These are phyloP conservation scores for Aciculosporium take DNA, from an alignment of 2,329 filamentous ascomycete species.

Conservation along the genomic window DNA sequence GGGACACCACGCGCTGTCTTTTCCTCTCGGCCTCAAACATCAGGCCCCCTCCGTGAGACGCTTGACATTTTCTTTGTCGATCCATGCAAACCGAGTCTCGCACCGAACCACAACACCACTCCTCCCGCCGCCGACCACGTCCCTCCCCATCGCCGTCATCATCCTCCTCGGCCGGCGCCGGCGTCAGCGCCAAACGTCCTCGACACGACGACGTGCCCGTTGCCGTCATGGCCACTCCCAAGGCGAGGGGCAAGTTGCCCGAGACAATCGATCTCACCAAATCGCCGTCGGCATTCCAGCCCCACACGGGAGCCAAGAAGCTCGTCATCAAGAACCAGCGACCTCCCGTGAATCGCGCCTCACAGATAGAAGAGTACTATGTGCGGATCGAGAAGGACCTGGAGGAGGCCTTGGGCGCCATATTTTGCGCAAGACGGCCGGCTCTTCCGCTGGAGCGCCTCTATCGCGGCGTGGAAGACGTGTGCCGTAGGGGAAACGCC, in stretches of 20 bases:
- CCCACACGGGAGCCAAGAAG: conserved; percentile 65
- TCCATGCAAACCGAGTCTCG: conserved; percentile 21
- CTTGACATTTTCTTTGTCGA: not conserved
- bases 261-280: conserved; percentile 22
- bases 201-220: conserved; percentile 14
- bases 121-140: conserved; percentile 26
- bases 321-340: conserved; percentile 90
- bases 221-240: conserved; percentile 19
- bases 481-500: conserved; percentile 67
- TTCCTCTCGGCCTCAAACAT: too few species aligned
- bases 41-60: too few species aligned
- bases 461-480: conserved; percentile 81
- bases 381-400: conserved; percentile 61
- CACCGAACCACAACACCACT: conserved; percentile 15
- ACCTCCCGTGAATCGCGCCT: conserved; percentile 36
- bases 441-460: conserved; percentile 72
- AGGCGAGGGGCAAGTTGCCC: conserved; percentile 26
- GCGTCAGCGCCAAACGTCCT: conserved; percentile 17
- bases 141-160: conserved; percentile 19
- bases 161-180: conserved; percentile 9
- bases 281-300: conserved; percentile 42
- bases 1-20: too few species aligned
- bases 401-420: conserved; percentile 53
- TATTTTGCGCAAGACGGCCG: conserved; percentile 54
- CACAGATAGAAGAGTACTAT: conserved; percentile 65